A percentile compares a stretch with the other conserved stretches of the same genome.
Conservation (phyloP, 768 basidiomycete genomes). For the Mycena galericulata region DNA sequence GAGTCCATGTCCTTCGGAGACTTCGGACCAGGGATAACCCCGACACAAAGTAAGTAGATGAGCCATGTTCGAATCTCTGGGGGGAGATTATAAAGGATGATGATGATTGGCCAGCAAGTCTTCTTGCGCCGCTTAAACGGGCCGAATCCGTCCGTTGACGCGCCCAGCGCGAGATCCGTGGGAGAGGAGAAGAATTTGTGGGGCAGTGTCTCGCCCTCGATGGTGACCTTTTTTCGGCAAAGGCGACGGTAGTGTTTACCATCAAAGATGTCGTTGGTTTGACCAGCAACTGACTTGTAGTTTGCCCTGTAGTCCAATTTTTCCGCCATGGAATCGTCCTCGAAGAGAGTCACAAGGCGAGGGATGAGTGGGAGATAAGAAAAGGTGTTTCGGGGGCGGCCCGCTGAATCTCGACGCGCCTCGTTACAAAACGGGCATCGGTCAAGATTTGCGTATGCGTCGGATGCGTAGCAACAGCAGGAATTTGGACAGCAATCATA, state of each 20-base stretch:
- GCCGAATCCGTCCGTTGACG: slow-evolving; percentile 50
- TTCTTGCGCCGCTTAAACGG: slow-evolving; percentile 41
- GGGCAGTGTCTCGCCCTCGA: slow-evolving; percentile 33
- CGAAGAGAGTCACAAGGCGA: slow-evolving; percentile 40
- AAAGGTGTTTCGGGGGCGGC: slow-evolving; percentile 10
- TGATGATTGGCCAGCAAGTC: slow-evolving; percentile 48
- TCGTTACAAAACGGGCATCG: slow-evolving; percentile 1
- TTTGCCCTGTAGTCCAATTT: slow-evolving; percentile 38
- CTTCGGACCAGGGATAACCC: slow-evolving; percentile 44
- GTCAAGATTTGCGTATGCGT: neutral
- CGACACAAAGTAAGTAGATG: slow-evolving; percentile 43
- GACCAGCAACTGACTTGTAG: neutral
- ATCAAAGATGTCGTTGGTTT: slow-evolving; percentile 46
- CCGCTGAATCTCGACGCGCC: neutral
- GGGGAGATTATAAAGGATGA: slow-evolving; percentile 45
- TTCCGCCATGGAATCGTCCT: slow-evolving; percentile 28
- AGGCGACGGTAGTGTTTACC: slow-evolving; percentile 39
- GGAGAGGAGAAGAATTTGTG: slow-evolving; percentile 45
- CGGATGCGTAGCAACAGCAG: slow-evolving; percentile 6
- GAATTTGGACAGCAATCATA: slow-evolving; percentile 14
- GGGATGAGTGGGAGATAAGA: slow-evolving; percentile 45
- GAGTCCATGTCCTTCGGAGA: slow-evolving; percentile 48
- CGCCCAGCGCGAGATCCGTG: slow-evolving; percentile 48
- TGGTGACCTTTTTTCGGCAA: slow-evolving; percentile 23
- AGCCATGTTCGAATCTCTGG: slow-evolving; percentile 43